Evolutionary conservation across 2,329 filamentous ascomycete species (phyloP).

Genomic region (Rugonectria rugulosa): DNA sequence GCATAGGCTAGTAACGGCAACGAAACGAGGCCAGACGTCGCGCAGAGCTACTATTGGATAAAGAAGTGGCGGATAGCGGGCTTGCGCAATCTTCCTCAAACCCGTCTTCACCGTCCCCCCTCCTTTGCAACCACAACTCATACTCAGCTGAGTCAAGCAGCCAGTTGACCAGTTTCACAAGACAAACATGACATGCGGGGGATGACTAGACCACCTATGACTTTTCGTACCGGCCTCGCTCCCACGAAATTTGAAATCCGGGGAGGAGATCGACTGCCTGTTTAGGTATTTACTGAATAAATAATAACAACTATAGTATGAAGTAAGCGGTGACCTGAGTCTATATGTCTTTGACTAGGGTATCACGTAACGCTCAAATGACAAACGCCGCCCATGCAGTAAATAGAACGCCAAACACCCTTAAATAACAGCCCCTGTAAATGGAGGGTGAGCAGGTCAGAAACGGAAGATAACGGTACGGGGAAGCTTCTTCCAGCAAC

Average conservation of each 20-base stretch:
- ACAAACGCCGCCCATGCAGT: background rate
- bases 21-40: no score
- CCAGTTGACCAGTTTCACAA: no score
- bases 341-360: constrained; percentile 1
- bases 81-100: no score
- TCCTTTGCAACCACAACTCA: no score
- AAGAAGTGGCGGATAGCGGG: no score
- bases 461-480: background rate
- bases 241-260: background rate
- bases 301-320: background rate
- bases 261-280: background rate
- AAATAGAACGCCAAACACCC: constrained; percentile 2
- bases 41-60: no score
- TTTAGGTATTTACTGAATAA: background rate
- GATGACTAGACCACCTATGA: background rate
- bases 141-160: no score
- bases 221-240: background rate
- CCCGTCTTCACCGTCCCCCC: no score
- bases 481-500: background rate
- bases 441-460: background rate
- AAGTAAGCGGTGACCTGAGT: constrained; percentile 7
- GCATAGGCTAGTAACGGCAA: no score
- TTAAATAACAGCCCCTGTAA: background rate
- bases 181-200: background rate
- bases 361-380: constrained; percentile 4